Base-by-base conservation (phyloP, 805 yeast species). In the Yamadazyma nakazawae region DNA sequence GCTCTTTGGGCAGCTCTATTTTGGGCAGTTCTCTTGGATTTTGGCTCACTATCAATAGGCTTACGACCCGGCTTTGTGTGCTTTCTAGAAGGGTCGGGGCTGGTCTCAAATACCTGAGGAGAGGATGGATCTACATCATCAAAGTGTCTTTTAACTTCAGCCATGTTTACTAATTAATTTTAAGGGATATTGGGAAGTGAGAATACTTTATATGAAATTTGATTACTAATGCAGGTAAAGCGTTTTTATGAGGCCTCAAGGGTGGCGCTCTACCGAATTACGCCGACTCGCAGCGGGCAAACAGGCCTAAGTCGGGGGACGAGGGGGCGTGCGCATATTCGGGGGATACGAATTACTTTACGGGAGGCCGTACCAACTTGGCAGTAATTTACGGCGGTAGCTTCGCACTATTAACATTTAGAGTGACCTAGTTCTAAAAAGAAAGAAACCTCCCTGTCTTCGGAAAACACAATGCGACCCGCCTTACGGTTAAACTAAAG, bases 1-100 rank as follows among this genome's bases (percentile, higher is more conserved):
- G 98, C 98, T 46, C 98, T 75, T 67, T 94, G 99, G n/a, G 98
- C 98, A 2, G 97, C 97, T 58, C 98, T 78, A 65, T 94, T 92
- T 68, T 94, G 98, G 2, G 97, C 97, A 13, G 96, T 89, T 56
- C 99, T 76, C 73, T 88, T 92, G 58, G 81, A 82, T 61, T 85
- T 89, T 8, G 95, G 91, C 55, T 89, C 96, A 16, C 79, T 76
- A 8, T 84, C 80, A 43, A 85, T 70, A 0, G 88, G 91, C 70
- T 88, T 90, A 49, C 96, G 76, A 2, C 96, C 97, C 0, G 94
- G 89, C 59, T 82, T 84, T 40, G 70, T 60, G 49, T 67, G 73
- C 24, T 56, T 50, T 54, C 67, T 72, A 54, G 70, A 67, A 53
- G 62, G 68, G 40, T 67, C 72, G 49, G 66, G 35, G 7, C 16